A percentile compares a stretch with the other conserved stretches of the same genome.
phyloP scores from a whole-genome alignment of 2,329 filamentous ascomycete genomes.

The Sporothrix brasiliensis region DNA sequence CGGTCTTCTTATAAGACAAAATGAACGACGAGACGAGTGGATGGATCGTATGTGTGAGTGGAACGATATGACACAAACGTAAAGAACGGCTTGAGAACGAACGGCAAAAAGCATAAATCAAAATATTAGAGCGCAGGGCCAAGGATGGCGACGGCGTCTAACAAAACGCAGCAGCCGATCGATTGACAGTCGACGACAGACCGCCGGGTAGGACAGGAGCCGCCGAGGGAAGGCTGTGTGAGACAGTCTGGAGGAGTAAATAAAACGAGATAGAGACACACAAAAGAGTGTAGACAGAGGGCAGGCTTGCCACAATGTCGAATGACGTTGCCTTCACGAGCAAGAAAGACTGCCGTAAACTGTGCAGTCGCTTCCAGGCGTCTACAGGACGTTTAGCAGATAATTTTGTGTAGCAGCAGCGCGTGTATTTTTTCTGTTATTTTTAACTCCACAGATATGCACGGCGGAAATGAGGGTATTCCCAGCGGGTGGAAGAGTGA shows the following conservation, averaged over 20 bases:
- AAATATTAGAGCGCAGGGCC: too few relatives aligned
- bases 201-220: slow-evolving; percentile 2
- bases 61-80: slow-evolving; percentile 1
- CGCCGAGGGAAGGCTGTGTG: background rate
- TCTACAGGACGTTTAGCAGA: background rate
- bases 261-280: background rate
- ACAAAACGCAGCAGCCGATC: slow-evolving; percentile 19
- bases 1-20: slow-evolving; percentile 18
- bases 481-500: slow-evolving; percentile 10
- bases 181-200: background rate
- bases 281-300: background rate
- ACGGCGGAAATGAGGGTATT: slow-evolving; percentile 15
- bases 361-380: background rate
- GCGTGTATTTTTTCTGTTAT: slow-evolving; percentile 10
- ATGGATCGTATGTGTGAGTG: background rate
- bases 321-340: background rate
- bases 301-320: background rate
- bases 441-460: background rate
- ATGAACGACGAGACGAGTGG: slow-evolving; percentile 1
- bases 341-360: too few relatives aligned
- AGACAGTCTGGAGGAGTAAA: background rate
- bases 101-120: background rate
- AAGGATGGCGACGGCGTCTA: slow-evolving; percentile 13
- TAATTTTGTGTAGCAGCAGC: slow-evolving; percentile 10
- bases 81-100: background rate